Percentiles rank a stretch among this genome's conserved stretches.
Conservation (phyloP, 495 filamentous ascomycete genomes). For the Neurospora sp. region DNA sequence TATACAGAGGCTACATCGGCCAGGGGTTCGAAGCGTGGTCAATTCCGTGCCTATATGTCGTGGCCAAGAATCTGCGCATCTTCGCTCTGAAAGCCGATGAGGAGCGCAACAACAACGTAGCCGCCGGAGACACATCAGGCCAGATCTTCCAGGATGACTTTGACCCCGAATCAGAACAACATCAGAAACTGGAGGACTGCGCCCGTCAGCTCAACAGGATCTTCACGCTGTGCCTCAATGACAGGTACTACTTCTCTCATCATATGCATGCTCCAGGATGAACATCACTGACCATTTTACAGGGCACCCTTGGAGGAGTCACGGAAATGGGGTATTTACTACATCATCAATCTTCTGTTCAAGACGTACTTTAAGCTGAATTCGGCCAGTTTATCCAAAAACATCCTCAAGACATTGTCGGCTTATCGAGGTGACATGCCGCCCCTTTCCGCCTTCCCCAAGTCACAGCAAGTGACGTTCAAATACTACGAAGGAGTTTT, state of each 20-base stretch:
- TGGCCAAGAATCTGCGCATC: conserved; percentile 68
- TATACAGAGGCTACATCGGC: conserved; percentile 67
- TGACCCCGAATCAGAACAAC: conserved; percentile 56
- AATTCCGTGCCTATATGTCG: conserved; percentile 74
- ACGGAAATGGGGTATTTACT: conserved; percentile 94
- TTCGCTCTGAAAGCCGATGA: conserved; percentile 86
- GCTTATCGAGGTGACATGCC: conserved; percentile 76
- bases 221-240: conserved; percentile 77
- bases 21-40: conserved; percentile 72
- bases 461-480: conserved; percentile 88
- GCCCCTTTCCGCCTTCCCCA: conserved; percentile 60
- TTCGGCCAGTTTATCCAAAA: conserved; percentile 78
- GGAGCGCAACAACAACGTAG: conserved; percentile 38
- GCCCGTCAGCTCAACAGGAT: conserved; percentile 78
- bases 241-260: conserved; percentile 49
- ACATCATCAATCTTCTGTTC: conserved; percentile 85
- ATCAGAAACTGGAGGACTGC: conserved; percentile 78
- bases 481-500: conserved; percentile 91
- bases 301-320: conserved; percentile 82
- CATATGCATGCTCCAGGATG: neutral
- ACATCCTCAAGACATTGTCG: conserved; percentile 68
- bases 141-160: conserved; percentile 65
- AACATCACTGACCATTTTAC: conserved; percentile 4
- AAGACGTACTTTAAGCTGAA: conserved; percentile 98
- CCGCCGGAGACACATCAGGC: conserved; percentile 32